These are phyloP conservation scores for Flaveria bidentis DNA, from an alignment of 129 eudicot species.

Conservation along the genomic window DNA sequence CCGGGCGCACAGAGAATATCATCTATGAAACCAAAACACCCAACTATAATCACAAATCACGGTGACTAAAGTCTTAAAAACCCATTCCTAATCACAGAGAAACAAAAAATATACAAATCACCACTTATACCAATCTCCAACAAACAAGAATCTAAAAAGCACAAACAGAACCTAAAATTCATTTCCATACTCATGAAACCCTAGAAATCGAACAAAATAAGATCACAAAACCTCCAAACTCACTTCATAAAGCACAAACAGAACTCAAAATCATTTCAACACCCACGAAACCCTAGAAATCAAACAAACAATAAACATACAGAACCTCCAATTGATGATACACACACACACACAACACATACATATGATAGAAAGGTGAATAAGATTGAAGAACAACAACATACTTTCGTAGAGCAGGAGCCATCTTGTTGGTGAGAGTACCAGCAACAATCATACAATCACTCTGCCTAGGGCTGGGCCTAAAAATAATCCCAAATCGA, in stretches of 20 bases:
- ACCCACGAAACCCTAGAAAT: too few species aligned
- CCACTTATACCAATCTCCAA: background rate
- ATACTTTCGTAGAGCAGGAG: constrained; percentile 97
- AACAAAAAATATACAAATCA: background rate
- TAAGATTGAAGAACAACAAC: background rate
- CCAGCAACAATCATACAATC: constrained; percentile 99
- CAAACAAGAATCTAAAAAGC: background rate
- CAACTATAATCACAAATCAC: background rate
- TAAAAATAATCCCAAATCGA: constrained; percentile 85
- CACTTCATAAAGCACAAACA: too few species aligned
- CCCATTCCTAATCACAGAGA: background rate
- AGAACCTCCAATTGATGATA: too few species aligned
- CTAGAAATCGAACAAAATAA: too few species aligned
- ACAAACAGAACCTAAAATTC: background rate
- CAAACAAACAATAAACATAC: too few species aligned
- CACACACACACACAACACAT: too few species aligned
- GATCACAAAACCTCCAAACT: too few species aligned
- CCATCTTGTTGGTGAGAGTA: constrained; percentile 98
- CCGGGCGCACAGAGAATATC: too few species aligned
- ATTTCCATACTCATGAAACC: too few species aligned
- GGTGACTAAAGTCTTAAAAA: too few species aligned
- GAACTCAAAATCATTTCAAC: too few species aligned
- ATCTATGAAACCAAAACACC: background rate
- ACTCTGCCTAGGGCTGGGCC: constrained; percentile 97
- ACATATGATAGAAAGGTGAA: constrained; percentile 8